These are phyloP conservation scores for Globisporangium okanoganense DNA, from an alignment of 352 stramenopile species.

Conservation along the genomic window DNA sequence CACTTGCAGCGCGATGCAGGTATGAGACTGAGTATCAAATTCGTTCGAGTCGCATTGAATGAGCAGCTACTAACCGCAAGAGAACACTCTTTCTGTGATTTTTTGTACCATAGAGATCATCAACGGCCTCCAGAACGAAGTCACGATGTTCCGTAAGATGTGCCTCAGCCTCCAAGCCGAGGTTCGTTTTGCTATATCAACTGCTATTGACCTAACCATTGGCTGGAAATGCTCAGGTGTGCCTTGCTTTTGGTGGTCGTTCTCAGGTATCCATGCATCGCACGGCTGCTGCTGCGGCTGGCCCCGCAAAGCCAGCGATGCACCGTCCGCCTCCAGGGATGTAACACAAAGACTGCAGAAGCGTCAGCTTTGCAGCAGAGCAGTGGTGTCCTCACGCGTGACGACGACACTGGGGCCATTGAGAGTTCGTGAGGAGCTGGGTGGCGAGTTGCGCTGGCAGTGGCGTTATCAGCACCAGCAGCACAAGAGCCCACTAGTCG, in stretches of 20 bases:
- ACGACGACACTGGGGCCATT: no score
- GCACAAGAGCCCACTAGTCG: background rate
- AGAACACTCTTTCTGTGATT: background rate
- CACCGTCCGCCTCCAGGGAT: conserved; percentile 18
- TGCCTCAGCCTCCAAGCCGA: conserved; percentile 76
- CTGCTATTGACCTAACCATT: background rate
- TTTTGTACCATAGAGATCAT: conserved; percentile 36
- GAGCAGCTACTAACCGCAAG: background rate
- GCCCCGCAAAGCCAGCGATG: background rate
- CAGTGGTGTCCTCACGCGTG: no score
- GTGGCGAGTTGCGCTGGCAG: no score
- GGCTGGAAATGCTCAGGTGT: background rate
- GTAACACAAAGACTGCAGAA: conserved; percentile 7
- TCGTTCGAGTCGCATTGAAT: background rate
- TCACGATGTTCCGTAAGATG: conserved; percentile 81
- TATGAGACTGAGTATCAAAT: background rate
- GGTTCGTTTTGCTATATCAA: conserved; percentile 26
- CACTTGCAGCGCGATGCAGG: conserved; percentile 50
- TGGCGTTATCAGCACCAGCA: no score
- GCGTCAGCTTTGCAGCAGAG: no score
- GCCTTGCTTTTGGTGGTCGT: background rate
- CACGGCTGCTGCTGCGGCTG: background rate
- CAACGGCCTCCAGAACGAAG: conserved; percentile 65
- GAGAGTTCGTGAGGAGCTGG: no score
- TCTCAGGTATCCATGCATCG: conserved; percentile 13